Base-by-base conservation (phyloP, 331 rosid genomes). In the Rhamnella rubrinervis region DNA sequence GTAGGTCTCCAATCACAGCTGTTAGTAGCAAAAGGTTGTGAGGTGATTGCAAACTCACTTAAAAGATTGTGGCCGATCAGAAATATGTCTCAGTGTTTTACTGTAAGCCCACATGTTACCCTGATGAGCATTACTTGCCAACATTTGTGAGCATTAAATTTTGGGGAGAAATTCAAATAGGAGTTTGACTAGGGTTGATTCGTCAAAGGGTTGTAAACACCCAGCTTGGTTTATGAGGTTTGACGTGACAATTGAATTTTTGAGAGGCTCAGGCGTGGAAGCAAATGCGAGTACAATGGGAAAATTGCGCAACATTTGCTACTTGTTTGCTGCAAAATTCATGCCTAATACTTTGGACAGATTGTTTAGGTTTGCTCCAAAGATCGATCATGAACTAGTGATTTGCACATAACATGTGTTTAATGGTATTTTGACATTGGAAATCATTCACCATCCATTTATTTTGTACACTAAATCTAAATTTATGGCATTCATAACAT, bases 241-340 rank as follows among this genome's bases (percentile, higher is more conserved):
- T 0, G 73, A 88, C 39, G 83, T 91, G 16, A 86, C 89, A 0
- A 0, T 21, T 55, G 87, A 72, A 0, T 85, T 86, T 58, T 75
- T 95, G n/a, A 78, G 58, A 63, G 13, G 65, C 20, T 95, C 15
- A 89, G 99, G 84, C 55, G 35, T 75, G 95, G 95, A 17, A 66
- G 55, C 26, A 31, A n/a, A 0, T 95, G 97, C 20, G 68, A 68
- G 76, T 89, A 95, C 61, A 86, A 91, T 60, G 97, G 96, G 63
- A 55, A 65, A 47, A 61, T 0, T 31, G 87, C 82, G n/a, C 16
- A 65, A 80, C 57, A 4, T 78, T 17, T 93, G 98, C 51, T 65
- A 85, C 65, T 76, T 93, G 86, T 93, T 93, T 82, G 98, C 98
- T 0, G 91, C 96, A 74, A 93, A 93, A 50, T 93, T 93, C 85